phyloP scores from a whole-genome alignment of 371 early-diverging fungal genomes.

The Mortierella sp. region DNA sequence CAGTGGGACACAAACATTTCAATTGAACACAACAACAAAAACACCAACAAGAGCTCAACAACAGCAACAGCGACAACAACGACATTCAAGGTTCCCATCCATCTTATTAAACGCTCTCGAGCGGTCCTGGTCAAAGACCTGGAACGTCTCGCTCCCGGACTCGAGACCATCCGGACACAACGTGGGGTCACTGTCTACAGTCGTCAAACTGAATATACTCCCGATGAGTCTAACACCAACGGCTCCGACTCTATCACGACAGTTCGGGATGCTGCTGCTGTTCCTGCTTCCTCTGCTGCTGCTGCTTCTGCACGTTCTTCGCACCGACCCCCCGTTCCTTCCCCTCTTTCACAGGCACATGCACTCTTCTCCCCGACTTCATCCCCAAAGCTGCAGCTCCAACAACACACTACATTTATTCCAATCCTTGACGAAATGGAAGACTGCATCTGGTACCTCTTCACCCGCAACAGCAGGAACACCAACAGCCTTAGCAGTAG shows the following conservation, averaged over 20 bases:
- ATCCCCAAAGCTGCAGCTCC: not conserved
- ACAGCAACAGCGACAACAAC: not conserved
- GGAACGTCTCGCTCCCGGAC: slow-evolving; percentile 21
- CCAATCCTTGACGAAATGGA: slow-evolving; percentile 17
- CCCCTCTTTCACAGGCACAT: not conserved
- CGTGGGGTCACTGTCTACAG: slow-evolving; percentile 19
- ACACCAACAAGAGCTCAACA: not conserved
- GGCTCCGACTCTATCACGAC: not conserved
- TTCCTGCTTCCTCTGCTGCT: too few species aligned
- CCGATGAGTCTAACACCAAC: too few species aligned
- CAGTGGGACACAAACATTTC: slow-evolving; percentile 4
- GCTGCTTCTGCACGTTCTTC: not conserved
- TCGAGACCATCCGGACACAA: slow-evolving; percentile 22
- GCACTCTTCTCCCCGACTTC: not conserved
- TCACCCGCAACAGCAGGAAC: too few species aligned
- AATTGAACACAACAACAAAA: not conserved
- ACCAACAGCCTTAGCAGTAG: not conserved
- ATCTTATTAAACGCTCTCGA: slow-evolving; percentile 36
- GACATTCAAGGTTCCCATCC: slow-evolving; percentile 26
- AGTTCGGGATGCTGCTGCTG: not conserved
- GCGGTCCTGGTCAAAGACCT: slow-evolving; percentile 50
- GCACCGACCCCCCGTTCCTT: not conserved
- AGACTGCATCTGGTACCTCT: slow-evolving; percentile 19
- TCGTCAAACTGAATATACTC: too few species aligned
- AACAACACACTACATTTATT: slow-evolving; percentile 3